phyloP scores from a whole-genome alignment of 2,329 filamentous ascomycete genomes.

The Nannizzia gypsea region DNA sequence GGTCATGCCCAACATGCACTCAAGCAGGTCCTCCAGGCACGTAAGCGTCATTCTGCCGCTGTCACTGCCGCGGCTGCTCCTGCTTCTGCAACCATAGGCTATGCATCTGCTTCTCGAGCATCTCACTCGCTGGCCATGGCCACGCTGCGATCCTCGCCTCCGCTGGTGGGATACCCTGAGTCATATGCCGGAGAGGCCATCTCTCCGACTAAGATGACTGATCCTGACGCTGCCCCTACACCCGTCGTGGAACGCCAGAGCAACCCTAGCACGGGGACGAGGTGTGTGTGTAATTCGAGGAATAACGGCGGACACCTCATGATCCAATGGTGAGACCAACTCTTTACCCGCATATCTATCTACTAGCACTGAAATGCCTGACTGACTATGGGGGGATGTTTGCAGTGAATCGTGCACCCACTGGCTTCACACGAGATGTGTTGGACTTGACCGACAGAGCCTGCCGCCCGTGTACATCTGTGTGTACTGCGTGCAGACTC shows the following conservation, averaged over 20 bases:
- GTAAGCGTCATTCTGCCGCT: constrained; percentile 8
- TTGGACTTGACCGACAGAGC: constrained; percentile 41
- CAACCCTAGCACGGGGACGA: constrained; percentile 41
- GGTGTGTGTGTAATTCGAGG: constrained; percentile 47
- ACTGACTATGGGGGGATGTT: constrained; percentile 4
- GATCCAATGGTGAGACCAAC: constrained; percentile 43
- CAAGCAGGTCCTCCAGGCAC: constrained; percentile 32
- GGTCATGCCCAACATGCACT: constrained; percentile 38
- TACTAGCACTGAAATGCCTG: neutral
- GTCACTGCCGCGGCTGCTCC: no score
- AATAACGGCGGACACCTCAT: constrained; percentile 45
- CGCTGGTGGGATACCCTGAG: constrained; percentile 27
- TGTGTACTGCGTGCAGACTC: constrained; percentile 37
- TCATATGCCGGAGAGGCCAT: constrained; percentile 29
- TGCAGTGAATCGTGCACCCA: constrained; percentile 49
- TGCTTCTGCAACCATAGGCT: constrained; percentile 16
- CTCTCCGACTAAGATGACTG: constrained; percentile 42
- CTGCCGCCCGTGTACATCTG: constrained; percentile 41
- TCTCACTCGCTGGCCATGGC: constrained; percentile 23
- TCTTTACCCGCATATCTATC: constrained; percentile 1
- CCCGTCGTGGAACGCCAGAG: constrained; percentile 44
- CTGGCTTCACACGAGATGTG: constrained; percentile 49
- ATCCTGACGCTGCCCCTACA: constrained; percentile 37
- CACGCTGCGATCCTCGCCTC: constrained; percentile 34
- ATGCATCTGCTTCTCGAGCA: constrained; percentile 20